Evolutionary conservation across 1,139 yeast species (phyloP).

Genomic region (Saccharomyces hybrid): DNA sequence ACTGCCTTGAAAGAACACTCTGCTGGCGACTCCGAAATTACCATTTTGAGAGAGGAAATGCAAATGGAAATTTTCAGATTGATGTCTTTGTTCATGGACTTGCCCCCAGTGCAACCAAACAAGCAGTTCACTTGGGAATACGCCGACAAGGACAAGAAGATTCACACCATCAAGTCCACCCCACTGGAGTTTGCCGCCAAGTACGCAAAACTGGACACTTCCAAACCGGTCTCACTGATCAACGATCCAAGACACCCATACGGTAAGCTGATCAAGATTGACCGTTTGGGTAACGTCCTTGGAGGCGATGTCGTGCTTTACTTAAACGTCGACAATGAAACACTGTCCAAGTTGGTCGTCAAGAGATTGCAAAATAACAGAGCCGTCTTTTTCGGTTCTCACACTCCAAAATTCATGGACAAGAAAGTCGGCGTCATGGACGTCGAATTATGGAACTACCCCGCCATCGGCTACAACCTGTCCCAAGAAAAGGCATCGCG

Average conservation of each 20-base stretch:
- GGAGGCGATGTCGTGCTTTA: slow-evolving; percentile 63
- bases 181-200: slow-evolving; percentile 56
- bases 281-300: slow-evolving; percentile 61
- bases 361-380: slow-evolving; percentile 60
- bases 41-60: slow-evolving; percentile 40
- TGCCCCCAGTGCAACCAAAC: slow-evolving; percentile 61
- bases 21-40: slow-evolving; percentile 29
- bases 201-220: slow-evolving; percentile 43
- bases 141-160: slow-evolving; percentile 62
- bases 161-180: slow-evolving; percentile 45
- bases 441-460: slow-evolving; percentile 55
- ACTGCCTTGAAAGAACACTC: slow-evolving; percentile 45
- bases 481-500: slow-evolving; percentile 52
- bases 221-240: slow-evolving; percentile 54
- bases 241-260: slow-evolving; percentile 74
- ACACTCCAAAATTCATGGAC: slow-evolving; percentile 66
- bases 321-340: slow-evolving; percentile 55
- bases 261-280: slow-evolving; percentile 57
- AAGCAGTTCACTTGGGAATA: slow-evolving; percentile 68
- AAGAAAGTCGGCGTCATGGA: slow-evolving; percentile 61
- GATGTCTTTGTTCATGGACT: slow-evolving; percentile 59
- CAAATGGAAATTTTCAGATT: slow-evolving; percentile 56
- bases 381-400: slow-evolving; percentile 80
- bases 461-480: slow-evolving; percentile 53
- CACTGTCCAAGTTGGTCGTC: slow-evolving; percentile 52